These are phyloP conservation scores for Aphanomyces invadans DNA, from an alignment of 352 stramenopile species.

Conservation along the genomic window DNA sequence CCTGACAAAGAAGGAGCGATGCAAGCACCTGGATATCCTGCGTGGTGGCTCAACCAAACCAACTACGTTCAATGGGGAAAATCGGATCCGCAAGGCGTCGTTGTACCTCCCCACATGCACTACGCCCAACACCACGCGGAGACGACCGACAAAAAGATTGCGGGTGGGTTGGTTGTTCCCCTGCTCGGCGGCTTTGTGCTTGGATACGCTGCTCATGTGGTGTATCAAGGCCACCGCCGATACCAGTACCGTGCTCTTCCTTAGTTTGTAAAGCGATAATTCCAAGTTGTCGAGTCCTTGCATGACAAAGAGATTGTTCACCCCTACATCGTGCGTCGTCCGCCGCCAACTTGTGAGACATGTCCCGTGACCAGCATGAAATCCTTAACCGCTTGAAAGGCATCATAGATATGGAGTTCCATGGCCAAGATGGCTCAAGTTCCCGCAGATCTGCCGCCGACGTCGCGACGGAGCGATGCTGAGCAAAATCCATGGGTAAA, in stretches of 20 bases:
- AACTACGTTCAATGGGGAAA: conserved; percentile 25
- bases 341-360: too few species aligned
- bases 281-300: background rate
- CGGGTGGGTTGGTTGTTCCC: background rate
- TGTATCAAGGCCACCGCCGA: background rate
- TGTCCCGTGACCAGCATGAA: too few species aligned
- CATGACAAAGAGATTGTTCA: too few species aligned
- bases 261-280: background rate
- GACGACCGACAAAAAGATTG: too few species aligned
- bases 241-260: background rate
- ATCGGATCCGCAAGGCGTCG: background rate
- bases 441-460: too few species aligned
- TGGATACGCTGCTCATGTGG: background rate
- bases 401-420: too few species aligned
- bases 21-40: conserved; percentile 14
- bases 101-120: background rate
- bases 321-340: too few species aligned
- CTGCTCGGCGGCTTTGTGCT: conserved; percentile 5
- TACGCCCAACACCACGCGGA: background rate
- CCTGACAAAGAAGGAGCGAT: conserved; percentile 10
- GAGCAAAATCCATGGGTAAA: too few species aligned
- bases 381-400: too few species aligned
- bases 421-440: too few species aligned
- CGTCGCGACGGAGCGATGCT: too few species aligned
- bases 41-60: conserved; percentile 26